A percentile compares a stretch with the other conserved stretches of the same genome.
phyloP scores from a whole-genome alignment of 768 basidiomycete species.

The Hemileccinum rubropunctum region DNA sequence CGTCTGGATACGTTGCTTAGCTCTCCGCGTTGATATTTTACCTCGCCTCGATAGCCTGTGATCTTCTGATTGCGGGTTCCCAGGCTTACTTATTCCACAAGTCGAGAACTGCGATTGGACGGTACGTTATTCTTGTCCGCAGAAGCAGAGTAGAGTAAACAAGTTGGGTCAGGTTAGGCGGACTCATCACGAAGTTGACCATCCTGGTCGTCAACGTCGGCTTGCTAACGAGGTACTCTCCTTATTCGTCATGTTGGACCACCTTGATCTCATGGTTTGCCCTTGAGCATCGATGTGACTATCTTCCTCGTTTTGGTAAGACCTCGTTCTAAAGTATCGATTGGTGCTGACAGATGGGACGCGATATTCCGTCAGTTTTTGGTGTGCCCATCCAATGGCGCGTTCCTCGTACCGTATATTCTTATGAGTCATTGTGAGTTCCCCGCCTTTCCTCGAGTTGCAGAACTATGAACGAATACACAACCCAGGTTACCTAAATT shows the following conservation, averaged over 20 bases:
- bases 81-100: slow-evolving; percentile 33
- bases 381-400: slow-evolving; percentile 34
- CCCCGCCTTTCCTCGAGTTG: neutral
- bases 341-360: neutral
- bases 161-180: slow-evolving; percentile 23
- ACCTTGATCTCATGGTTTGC: slow-evolving; percentile 1
- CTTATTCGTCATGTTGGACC: neutral
- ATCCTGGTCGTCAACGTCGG: slow-evolving; percentile 36
- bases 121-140: slow-evolving; percentile 13
- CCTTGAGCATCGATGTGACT: slow-evolving; percentile 28
- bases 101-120: slow-evolving; percentile 25
- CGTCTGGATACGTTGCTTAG: slow-evolving; percentile 8
- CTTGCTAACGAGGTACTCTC: slow-evolving; percentile 32
- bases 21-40: slow-evolving; percentile 33
- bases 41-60: slow-evolving; percentile 33
- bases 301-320: slow-evolving; percentile 26
- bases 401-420: slow-evolving; percentile 36
- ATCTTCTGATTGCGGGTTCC: slow-evolving; percentile 32
- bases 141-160: neutral
- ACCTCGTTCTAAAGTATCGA: neutral
- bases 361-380: slow-evolving; percentile 24
- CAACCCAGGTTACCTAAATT: slow-evolving; percentile 35
- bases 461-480: neutral
- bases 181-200: slow-evolving; percentile 33
- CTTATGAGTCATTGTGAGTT: slow-evolving; percentile 37